phyloP scores from a whole-genome alignment of 371 early-diverging fungal species.

The Rhizopus sp. region DNA sequence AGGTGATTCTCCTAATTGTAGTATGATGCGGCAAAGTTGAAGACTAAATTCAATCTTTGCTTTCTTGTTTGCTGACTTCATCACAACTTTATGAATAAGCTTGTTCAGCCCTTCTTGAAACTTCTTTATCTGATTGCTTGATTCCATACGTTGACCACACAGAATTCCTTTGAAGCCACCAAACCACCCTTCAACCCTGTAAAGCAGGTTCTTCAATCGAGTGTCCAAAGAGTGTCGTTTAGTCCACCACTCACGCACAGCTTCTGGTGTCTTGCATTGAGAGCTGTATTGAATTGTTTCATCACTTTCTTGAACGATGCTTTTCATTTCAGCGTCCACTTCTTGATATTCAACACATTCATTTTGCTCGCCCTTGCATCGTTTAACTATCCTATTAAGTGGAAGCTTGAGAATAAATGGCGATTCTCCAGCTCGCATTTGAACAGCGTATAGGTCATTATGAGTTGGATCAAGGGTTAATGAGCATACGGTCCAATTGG shows the following conservation, averaged over 20 bases:
- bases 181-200: slow-evolving; percentile 78
- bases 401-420: slow-evolving; percentile 78
- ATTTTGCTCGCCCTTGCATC: slow-evolving; percentile 5
- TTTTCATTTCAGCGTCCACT: slow-evolving; percentile 47
- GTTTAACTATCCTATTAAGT: slow-evolving; percentile 45
- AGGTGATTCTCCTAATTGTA: slow-evolving; percentile 59
- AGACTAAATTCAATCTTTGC: slow-evolving; percentile 45
- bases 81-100: slow-evolving; percentile 13
- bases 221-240: slow-evolving; percentile 67
- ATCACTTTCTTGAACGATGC: slow-evolving; percentile 64
- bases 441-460: slow-evolving; percentile 68
- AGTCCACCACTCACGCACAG: slow-evolving; percentile 82
- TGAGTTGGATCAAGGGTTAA: slow-evolving; percentile 67
- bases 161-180: slow-evolving; percentile 70
- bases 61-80: background rate
- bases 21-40: slow-evolving; percentile 58
- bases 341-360: slow-evolving; percentile 37
- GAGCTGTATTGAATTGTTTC: slow-evolving; percentile 45
- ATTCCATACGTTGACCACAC: slow-evolving; percentile 23
- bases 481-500: slow-evolving; percentile 71
- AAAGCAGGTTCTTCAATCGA: slow-evolving; percentile 61
- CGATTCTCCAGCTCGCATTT: slow-evolving; percentile 45
- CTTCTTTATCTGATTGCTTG: slow-evolving; percentile 17
- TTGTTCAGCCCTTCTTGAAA: slow-evolving; percentile 26
- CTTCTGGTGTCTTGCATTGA: slow-evolving; percentile 46